Evolutionary conservation across 2,329 filamentous ascomycete genomes (phyloP), one percentile per base, ranked within the genome.

Genomic region (Ophiosphaerella korrae): DNA sequence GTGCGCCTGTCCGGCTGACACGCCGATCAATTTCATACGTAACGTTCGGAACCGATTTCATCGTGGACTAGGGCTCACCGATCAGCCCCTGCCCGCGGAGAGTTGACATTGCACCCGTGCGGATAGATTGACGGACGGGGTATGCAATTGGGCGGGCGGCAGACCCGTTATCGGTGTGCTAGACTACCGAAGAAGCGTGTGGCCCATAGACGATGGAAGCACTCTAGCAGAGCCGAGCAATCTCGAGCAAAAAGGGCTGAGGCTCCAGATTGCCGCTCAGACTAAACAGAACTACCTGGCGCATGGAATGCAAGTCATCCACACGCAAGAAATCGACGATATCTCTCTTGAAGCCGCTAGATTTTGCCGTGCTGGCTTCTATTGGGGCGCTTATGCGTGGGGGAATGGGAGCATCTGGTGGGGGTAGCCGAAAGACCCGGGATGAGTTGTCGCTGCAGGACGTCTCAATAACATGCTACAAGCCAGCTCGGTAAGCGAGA

Each of bases 91-190:
- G 39, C 36, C 4, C 18, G n/a, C 31, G 23, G 45, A 32, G 18
- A 16, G 18, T 21, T 21, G 3, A 21, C 18, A 21, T 21, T 38
- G 39, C 26, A 46, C 45, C 50, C 42, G 54, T 51, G 54, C 57
- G 60, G 52, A 44, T 57, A 56, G 60, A 48, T 45, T 43, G 35
- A 50, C 48, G 48, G 37, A 37, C 37, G 44, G 52, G 41, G 18
- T 21, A 50, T 53, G 32, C 49, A 29, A 11, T 21, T 44, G 51
- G 51, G 52, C 42, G 45, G 50, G 49, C 50, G 46, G 50, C 36
- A 50, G 21, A 29, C 24, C 42, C 29, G 14, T 45, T 1, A 45
- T 45, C 42, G 42, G 42, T 45, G 42, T 45, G 33, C 40, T 23
- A 33, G 23, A 18, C 40, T 33, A 14, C 21, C 12, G 14, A 18